These are phyloP conservation scores for Calonectria crousiana DNA, from an alignment of 2,329 filamentous ascomycete species.

Conservation along the genomic window DNA sequence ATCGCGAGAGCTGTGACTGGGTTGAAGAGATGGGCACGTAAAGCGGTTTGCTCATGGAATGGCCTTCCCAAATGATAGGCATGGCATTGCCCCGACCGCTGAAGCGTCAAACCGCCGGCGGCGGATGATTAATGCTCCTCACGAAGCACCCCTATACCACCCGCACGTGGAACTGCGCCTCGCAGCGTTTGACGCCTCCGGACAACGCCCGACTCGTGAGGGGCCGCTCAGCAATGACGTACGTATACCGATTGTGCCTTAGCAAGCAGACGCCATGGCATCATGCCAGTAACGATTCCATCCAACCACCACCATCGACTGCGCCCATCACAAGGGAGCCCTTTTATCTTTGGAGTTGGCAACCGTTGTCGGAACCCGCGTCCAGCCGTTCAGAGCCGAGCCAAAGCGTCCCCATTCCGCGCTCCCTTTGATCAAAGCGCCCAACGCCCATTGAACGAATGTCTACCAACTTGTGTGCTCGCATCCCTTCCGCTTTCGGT, in stretches of 20 bases:
- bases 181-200: constrained; percentile 4
- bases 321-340: background rate
- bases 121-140: constrained; percentile 2
- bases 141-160: background rate
- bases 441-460: background rate
- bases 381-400: constrained; percentile 43
- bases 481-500: background rate
- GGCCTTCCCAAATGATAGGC: background rate
- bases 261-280: background rate
- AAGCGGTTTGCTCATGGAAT: constrained; percentile 4
- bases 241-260: background rate
- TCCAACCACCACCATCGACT: background rate
- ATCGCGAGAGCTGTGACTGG: constrained; percentile 5
- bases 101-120: background rate
- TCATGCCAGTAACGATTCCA: background rate
- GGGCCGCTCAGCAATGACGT: constrained; percentile 14
- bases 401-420: constrained; percentile 26
- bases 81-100: background rate
- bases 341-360: background rate
- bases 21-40: constrained; percentile 4
- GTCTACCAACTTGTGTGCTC: background rate
- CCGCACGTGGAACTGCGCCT: constrained; percentile 18
- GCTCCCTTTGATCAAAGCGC: background rate
- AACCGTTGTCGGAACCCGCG: constrained; percentile 24
- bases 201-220: constrained; percentile 16